These are phyloP conservation scores for Fusarium albosuccineum DNA, from an alignment of 2,329 filamentous ascomycete genomes.

Conservation along the genomic window DNA sequence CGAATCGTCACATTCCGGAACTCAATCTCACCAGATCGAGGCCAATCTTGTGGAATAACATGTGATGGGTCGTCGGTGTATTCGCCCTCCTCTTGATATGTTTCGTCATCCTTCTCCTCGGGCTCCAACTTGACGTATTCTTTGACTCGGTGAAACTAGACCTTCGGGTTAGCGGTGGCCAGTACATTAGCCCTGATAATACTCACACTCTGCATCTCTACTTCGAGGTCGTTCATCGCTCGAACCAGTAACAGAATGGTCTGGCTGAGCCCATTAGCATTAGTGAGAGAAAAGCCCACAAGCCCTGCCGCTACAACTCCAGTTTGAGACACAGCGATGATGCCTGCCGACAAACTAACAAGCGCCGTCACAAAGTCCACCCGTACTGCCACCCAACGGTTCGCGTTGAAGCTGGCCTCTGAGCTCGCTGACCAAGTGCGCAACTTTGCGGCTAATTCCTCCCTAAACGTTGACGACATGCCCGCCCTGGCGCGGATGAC, in stretches of 20 bases:
- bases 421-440: slow-evolving; percentile 60
- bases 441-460: slow-evolving; percentile 64
- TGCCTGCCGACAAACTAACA: slow-evolving; percentile 64
- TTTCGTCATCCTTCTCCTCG: slow-evolving; percentile 58
- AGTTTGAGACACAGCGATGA: slow-evolving; percentile 64
- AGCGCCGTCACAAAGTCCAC: slow-evolving; percentile 67
- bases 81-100: slow-evolving; percentile 54
- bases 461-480: slow-evolving; percentile 62
- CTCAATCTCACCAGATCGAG: slow-evolving; percentile 61
- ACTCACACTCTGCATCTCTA: slow-evolving; percentile 68
- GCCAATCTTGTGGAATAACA: slow-evolving; percentile 59
- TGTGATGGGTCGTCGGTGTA: slow-evolving; percentile 56
- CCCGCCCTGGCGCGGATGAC: slow-evolving; percentile 65
- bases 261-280: slow-evolving; percentile 66
- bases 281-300: slow-evolving; percentile 69
- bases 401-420: slow-evolving; percentile 67
- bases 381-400: slow-evolving; percentile 69
- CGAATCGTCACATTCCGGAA: slow-evolving; percentile 65
- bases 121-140: slow-evolving; percentile 45
- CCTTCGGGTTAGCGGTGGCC: slow-evolving; percentile 29
- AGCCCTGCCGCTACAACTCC: slow-evolving; percentile 63
- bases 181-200: not conserved
- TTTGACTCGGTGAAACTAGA: slow-evolving; percentile 61
- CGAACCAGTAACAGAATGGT: slow-evolving; percentile 66
- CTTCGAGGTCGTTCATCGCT: slow-evolving; percentile 67